Evolutionary conservation across 1,284 basidiomycete species (phyloP).

Genomic region (Rhizoctonia solani): DNA sequence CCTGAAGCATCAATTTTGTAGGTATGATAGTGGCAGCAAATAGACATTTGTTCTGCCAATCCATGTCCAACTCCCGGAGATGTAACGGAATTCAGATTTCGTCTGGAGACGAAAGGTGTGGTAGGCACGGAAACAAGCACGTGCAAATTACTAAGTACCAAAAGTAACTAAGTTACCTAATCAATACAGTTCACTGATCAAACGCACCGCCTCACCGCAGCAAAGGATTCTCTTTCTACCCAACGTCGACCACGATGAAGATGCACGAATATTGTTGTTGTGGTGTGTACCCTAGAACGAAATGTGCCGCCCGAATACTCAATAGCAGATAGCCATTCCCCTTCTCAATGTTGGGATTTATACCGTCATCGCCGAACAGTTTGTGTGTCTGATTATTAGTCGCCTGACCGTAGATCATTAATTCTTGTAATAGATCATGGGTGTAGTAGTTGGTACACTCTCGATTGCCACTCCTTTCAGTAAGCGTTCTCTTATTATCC

Average conservation of each 20-base stretch:
- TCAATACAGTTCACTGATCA: background rate
- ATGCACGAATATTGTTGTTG: conserved; percentile 40
- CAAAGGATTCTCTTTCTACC: background rate
- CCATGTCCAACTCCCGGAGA: no score
- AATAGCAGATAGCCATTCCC: conserved; percentile 70
- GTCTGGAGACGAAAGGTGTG: background rate
- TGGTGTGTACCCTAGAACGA: conserved; percentile 18
- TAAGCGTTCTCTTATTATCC: conserved; percentile 51
- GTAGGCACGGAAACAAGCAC: no score
- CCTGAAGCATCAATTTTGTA: no score
- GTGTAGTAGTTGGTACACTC: conserved; percentile 73
- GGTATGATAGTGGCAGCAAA: no score
- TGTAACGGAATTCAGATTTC: background rate
- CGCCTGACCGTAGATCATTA: conserved; percentile 4
- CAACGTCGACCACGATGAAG: conserved; percentile 34
- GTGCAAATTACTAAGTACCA: background rate
- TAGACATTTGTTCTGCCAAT: no score
- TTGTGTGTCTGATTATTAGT: conserved; percentile 46
- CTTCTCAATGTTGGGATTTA: conserved; percentile 87
- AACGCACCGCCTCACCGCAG: conserved; percentile 29
- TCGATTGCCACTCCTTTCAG: conserved; percentile 78
- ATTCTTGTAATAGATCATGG: conserved; percentile 50
- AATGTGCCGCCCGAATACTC: background rate
- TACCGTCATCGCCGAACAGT: conserved; percentile 74
- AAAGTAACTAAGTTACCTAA: conserved; percentile 16